Base-by-base conservation (phyloP, 1,284 basidiomycete species). In the Boletus subluridellus region DNA sequence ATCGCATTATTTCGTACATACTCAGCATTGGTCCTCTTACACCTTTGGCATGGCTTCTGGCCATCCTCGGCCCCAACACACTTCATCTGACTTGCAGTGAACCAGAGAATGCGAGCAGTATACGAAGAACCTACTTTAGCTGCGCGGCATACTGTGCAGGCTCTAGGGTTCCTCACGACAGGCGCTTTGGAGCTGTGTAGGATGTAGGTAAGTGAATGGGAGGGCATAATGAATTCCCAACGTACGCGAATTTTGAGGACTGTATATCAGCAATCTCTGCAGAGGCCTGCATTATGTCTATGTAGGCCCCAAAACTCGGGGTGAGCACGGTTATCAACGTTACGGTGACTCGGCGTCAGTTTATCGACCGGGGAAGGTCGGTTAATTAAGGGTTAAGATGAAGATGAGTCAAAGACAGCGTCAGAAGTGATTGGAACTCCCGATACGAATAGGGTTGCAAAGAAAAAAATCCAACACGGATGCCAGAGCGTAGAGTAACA, bases 41-140 rank as follows among this genome's bases (percentile, higher is more conserved):
- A 92, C 53, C 89, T 85, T 69, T 91, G 87, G 66, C 89, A 92
- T 34, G 82, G 82, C 64, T 83, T 82, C 63, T 82, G 79, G 57
- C 89, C 89, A 67, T 92, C 89, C 67, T 92, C 90, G 52, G 90
- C 86, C 44, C 89, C 90, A 56, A 92, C 89, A 66, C 90, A 92
- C 73, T 92, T 91, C 90, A 92, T 92, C 90, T 92, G 58, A 42
- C 59, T 55, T 59, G 59, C 54, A 56, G 58, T 64, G 59, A 67
- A 59, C 56, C 57, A 60, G 44, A 42, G 60, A 60, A 61, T 50
- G 61, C 58, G 53, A 55, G 57, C 62, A 53, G 47, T 55, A 59
- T 55, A 54, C 52, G 55, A 58, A 65, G 53, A 52, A 64, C 69
- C 44, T 69, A 87, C 90, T 82, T 92, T 92, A 66, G 90, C 90